A percentile compares a stretch with the other conserved stretches of the same genome.
Conservation (phyloP, 805 yeast genomes). For the Debaryomyces tyrocola region DNA sequence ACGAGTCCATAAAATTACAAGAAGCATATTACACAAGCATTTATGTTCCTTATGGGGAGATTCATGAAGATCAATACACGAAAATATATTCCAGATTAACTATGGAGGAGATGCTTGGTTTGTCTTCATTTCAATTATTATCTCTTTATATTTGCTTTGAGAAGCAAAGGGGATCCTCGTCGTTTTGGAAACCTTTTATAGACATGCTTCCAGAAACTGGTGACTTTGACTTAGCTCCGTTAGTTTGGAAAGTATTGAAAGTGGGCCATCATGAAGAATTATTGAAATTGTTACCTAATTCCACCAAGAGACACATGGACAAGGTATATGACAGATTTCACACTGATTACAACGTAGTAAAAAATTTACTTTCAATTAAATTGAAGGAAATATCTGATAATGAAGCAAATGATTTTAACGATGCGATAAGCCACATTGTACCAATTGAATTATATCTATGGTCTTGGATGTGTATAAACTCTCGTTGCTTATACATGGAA, state of each 20-base stretch:
- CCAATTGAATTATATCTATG: constrained; percentile 45
- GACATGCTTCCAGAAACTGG: constrained; percentile 56
- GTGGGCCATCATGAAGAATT: constrained; percentile 24
- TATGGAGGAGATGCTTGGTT: constrained; percentile 32
- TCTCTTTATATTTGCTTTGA: constrained; percentile 52
- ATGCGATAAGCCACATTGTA: constrained; percentile 1
- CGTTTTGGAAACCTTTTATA: constrained; percentile 72
- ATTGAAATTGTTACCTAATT: constrained; percentile 43
- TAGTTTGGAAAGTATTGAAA: constrained; percentile 53
- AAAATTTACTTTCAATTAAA: constrained; percentile 18
- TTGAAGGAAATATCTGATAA: not conserved
- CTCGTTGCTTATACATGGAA: constrained; percentile 84
- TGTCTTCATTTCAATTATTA: constrained; percentile 63
- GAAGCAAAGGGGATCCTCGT: constrained; percentile 29
- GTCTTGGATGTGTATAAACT: constrained; percentile 86
- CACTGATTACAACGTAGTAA: constrained; percentile 45
- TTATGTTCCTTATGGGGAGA: constrained; percentile 20
- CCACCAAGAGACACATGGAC: constrained; percentile 38
- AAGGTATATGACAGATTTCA: constrained; percentile 44
- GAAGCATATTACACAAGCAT: constrained; percentile 18
- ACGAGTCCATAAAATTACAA: constrained; percentile 30
- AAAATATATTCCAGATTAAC: constrained; percentile 29
- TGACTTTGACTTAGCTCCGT: constrained; percentile 60
- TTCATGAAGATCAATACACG: constrained; percentile 21
- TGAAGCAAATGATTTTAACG: not conserved